Base-by-base conservation (phyloP, 2,329 filamentous ascomycete genomes). In the Juglanconis juglandina region DNA sequence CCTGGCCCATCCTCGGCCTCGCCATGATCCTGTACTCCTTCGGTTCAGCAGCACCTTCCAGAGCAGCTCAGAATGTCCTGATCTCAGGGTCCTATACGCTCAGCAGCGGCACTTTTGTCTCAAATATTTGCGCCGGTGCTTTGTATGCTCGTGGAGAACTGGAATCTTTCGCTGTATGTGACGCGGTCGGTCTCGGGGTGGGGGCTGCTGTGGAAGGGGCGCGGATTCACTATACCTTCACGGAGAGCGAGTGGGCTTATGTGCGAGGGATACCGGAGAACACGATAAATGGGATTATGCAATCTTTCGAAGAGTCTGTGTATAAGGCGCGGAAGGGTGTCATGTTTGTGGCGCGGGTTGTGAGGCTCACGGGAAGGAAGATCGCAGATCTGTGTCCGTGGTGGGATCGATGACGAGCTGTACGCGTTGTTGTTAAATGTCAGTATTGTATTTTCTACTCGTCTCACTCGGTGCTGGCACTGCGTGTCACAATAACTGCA, bases 221-320 rank as follows among this genome's bases (percentile, higher is more conserved):
- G 10, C 30, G 3, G 9, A 49, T 49, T 11, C 47, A 34, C 3
- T 33, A 13, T 6, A 33, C 24, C 32, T 49, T 33, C 10, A 14
- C 24, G 47, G 47, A 49, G 30, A 34, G 11, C 8, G 47, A 49
- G 30, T 34, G 32, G 47, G 47, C 32, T 17, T 49, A 13, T 14
- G 5, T 49, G 32, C 32, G 30, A 10, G 24, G 24, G 13, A 13
- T 49, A 7, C 47, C 55, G 42, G 11, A 41, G 9, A 53, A 34
- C 30, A 53, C 47, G 14, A 41, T 3, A 41, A 48, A 58, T 30
- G 34, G 52, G 34, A 37, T 55, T 55, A 53, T 37, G 33, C 33
- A 41, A 56, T 34, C 57, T 58, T 10, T 58, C 34, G 66, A 33
- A 24, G 47, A 14, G 33, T 49, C 47, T 5, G 47, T 47, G 17